phyloP scores from a whole-genome alignment of 1,139 yeast species.

The Yamadazyma jaroonii region DNA sequence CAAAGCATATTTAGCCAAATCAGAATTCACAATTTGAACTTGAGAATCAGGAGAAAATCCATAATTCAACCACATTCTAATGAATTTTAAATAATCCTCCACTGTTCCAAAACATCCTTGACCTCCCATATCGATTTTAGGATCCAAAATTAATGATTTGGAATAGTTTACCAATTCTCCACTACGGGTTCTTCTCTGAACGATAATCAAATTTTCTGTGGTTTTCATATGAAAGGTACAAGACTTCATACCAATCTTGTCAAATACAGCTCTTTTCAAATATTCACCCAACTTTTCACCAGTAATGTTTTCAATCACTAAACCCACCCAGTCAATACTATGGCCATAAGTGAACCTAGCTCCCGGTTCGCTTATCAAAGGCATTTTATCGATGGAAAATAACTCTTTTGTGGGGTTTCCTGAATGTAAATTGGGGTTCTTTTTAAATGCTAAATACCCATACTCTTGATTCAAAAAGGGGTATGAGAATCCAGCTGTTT shows the following conservation, averaged over 20 bases:
- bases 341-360: conserved; percentile 50
- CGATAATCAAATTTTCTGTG: conserved; percentile 21
- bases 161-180: conserved; percentile 16
- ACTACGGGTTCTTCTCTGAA: conserved; percentile 22
- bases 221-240: conserved; percentile 35
- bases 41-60: conserved; percentile 43
- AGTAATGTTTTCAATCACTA: conserved; percentile 39
- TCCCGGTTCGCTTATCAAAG: conserved; percentile 54
- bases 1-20: conserved; percentile 31
- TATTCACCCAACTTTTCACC: conserved; percentile 44
- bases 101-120: conserved; percentile 47
- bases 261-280: conserved; percentile 36
- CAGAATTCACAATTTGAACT: conserved; percentile 25
- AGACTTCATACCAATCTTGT: conserved; percentile 41
- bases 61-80: conserved; percentile 45
- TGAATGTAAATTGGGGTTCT: conserved; percentile 9
- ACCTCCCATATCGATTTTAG: conserved; percentile 46
- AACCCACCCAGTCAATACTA: conserved; percentile 53
- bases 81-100: conserved; percentile 40
- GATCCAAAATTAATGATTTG: conserved; percentile 21
- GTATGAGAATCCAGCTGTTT: conserved; percentile 53
- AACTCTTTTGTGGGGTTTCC: conserved; percentile 22
- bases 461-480: conserved; percentile 30
- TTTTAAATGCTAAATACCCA: conserved; percentile 8
- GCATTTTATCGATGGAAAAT: conserved; percentile 31